Base-by-base conservation (phyloP, 805 yeast species). In the Saturnispora quitensis region DNA sequence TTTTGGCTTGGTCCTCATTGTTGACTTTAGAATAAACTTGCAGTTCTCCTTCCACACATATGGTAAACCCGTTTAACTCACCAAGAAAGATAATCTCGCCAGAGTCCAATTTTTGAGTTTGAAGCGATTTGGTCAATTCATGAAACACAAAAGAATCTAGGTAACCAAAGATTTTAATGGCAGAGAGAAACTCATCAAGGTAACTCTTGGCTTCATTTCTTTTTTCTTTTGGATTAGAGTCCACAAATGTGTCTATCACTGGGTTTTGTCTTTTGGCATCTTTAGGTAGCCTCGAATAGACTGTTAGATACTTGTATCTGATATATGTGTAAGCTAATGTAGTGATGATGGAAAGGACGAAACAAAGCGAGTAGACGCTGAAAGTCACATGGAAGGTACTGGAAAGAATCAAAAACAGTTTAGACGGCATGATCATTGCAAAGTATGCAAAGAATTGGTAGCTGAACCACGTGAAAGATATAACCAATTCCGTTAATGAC, bases 91-190 rank as follows among this genome's bases (percentile, higher is more conserved):
- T 68, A 9, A 85, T 75, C 63, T 91, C 98, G 36, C 88, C 91
- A 5, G 78, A 76, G 27, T 82, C 82, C 38, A 91, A 65, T 54
- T 86, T 84, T 62, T 88, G 89, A 0, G 98, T 91, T 50, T 87
- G 87, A 88, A 91, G 89, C 55, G 85, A 85, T 62, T 86, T 84
- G 3, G 98, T 90, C 59, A 91, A 75, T 61, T 90, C 98, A 62
- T 90, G 95, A 66, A 91, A 90, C 1, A 91, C 97, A 2, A 87
- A 85, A 55, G 84, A 77, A 58, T 91, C 98, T 47, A 91, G 73
- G 65, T 91, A 91, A 2, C 98, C 98, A 70, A 91, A 93, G 6
- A 93, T 85, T 67, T 89, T 89, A 56, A 93, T 87, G 3, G 97
- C 98, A 48, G 87, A 78, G 45, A 91, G 69, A 60, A 91, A 91